Evolutionary conservation across 139 green algal species (phyloP), one percentile per base, ranked within the genome.

Genomic region (Coelastrella sp.): DNA sequence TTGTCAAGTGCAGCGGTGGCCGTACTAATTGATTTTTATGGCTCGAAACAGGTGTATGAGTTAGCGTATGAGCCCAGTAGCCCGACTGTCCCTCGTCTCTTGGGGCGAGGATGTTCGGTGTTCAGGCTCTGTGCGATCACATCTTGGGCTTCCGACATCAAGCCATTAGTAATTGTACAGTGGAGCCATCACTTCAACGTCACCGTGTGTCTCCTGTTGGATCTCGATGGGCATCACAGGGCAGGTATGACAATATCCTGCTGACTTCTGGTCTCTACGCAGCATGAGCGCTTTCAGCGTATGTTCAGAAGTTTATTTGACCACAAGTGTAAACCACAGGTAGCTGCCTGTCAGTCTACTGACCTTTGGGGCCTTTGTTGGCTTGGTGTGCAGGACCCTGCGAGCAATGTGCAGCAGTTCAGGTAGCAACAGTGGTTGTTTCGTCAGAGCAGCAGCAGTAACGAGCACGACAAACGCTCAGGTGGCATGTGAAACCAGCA

Each of bases 401-500:
- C 68, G 57, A 30, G 27, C 57, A 19, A 53, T n/a, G 64, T 64
- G 72, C 43, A 43, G 72, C 27, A 35, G 37, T 11, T 23, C 23
- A 13, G 11, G 34, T 43, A 66, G 43, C 72, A 79, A 53, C 72
- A 79, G 37, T 62, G 45, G 7, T 45, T 13, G 15, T n/a, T 64
- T 13, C 21, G 43, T 63, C 43, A 43, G 43, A 2, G 32, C 72
- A 30, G 41, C 72, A 64, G 72, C 38, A 13, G 69, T 38, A 37
- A n/a, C n/a, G n/a, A n/a, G n/a, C n/a, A 25, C 72, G 30, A 38
- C 34, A 23, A 43, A 43, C 11, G 43, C 43, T 9, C 43, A 79
- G 43, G 43, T 79, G 72, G 38, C 72, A n/a, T 79, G 72, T 27
- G 72, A 79, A 45, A 8, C n/a, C 9, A 79, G 72, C 72, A 79